Evolutionary conservation across 2,329 filamentous ascomycete species (phyloP).

Genomic region (Ascochyta lentis): DNA sequence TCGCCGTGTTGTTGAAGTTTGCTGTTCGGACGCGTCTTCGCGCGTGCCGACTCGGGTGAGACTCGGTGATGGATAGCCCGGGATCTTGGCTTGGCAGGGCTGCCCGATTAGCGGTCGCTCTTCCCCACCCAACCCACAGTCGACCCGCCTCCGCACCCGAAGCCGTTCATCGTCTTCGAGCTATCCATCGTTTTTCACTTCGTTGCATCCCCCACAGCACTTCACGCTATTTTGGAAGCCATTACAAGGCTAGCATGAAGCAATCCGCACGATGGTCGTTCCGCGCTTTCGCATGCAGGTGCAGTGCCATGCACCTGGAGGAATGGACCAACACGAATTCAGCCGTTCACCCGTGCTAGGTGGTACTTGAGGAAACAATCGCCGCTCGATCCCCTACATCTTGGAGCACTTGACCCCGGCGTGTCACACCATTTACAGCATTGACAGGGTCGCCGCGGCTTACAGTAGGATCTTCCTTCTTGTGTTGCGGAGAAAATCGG

Average conservation of each 20-base stretch:
- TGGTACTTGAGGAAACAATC: slow-evolving; percentile 13
- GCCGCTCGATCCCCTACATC: slow-evolving; percentile 6
- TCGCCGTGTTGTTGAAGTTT: slow-evolving; percentile 15
- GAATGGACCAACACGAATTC: slow-evolving; percentile 10
- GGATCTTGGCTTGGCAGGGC: slow-evolving; percentile 8
- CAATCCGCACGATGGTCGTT: neutral
- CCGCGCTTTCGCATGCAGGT: slow-evolving; percentile 6
- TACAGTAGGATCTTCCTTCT: neutral
- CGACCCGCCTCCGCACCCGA: slow-evolving; percentile 11
- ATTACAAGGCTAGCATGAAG: neutral
- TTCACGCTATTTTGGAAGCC: neutral
- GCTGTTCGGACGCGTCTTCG: slow-evolving; percentile 30
- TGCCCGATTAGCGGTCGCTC: slow-evolving; percentile 3
- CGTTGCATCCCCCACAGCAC: neutral
- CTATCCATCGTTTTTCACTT: neutral
- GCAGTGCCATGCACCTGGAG: slow-evolving; percentile 3
- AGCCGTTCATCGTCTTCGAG: neutral
- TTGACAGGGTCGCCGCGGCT: neutral
- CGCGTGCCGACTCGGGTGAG: slow-evolving; percentile 21
- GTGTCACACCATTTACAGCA: slow-evolving; percentile 4
- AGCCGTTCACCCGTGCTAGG: slow-evolving; percentile 11
- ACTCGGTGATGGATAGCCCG: slow-evolving; percentile 12
- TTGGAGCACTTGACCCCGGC: neutral
- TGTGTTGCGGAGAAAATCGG: no score
- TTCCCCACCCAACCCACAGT: slow-evolving; percentile 14